phyloP scores from a whole-genome alignment of 352 stramenopile species.

The Globisporangium emineosum region DNA sequence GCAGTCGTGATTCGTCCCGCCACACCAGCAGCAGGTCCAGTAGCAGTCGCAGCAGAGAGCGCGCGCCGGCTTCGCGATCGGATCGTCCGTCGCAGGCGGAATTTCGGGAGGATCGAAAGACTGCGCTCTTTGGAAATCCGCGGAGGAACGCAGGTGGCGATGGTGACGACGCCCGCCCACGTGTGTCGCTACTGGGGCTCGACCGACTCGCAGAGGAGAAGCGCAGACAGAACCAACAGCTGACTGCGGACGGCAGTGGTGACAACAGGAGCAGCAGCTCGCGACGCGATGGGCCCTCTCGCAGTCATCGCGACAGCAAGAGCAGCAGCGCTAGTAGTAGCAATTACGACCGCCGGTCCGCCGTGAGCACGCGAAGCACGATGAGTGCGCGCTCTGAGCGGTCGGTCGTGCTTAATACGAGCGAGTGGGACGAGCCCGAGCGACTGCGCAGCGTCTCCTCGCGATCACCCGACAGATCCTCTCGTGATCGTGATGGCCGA shows the following conservation, averaged over 20 bases:
- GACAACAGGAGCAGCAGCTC: not conserved
- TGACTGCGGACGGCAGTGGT: not conserved
- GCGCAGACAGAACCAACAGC: constrained; percentile 31
- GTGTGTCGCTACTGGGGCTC: constrained; percentile 50
- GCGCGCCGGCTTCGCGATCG: constrained; percentile 2
- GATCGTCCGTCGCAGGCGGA: not conserved
- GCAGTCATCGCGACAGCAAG: not conserved
- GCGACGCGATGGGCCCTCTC: not conserved
- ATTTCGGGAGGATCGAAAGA: constrained; percentile 15
- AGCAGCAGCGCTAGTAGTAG: not conserved
- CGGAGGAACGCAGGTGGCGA: not conserved
- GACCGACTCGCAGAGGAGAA: constrained; percentile 64
- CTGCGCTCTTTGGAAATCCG: constrained; percentile 26
- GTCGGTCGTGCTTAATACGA: constrained; percentile 37
- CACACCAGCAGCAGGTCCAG: not conserved
- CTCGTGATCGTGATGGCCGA: not conserved
- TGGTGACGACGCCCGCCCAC: not conserved
- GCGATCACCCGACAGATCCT: constrained; percentile 3
- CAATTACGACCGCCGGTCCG: constrained; percentile 8
- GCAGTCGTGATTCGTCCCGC: constrained; percentile 15
- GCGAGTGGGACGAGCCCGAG: constrained; percentile 80
- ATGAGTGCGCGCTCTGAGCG: constrained; percentile 29
- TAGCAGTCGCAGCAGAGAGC: constrained; percentile 14
- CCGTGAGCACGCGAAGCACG: constrained; percentile 19
- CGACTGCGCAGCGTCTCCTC: constrained; percentile 49